Conservation (phyloP, 164 flowering plant species). For the Kalanchoe fedtschenkoi region DNA sequence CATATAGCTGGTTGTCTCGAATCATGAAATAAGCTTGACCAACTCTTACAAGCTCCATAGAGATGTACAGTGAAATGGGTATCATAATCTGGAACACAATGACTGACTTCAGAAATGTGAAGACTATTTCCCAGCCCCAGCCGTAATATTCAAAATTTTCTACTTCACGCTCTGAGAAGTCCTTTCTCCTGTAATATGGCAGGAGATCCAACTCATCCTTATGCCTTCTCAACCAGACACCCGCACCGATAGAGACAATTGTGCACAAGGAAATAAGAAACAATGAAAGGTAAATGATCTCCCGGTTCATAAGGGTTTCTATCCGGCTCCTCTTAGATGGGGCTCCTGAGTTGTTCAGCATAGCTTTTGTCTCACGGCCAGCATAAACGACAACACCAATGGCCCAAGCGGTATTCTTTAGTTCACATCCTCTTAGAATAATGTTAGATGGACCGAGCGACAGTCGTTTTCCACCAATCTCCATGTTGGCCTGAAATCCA, state of each 20-base stretch:
- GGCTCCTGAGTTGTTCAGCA: slow-evolving; percentile 95
- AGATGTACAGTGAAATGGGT: slow-evolving; percentile 93
- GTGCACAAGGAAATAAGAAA: slow-evolving; percentile 61
- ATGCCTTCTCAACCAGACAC: slow-evolving; percentile 67
- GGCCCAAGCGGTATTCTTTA: slow-evolving; percentile 85
- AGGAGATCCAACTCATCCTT: slow-evolving; percentile 44
- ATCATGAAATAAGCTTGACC: slow-evolving; percentile 99
- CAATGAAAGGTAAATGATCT: slow-evolving; percentile 63
- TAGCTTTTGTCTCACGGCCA: slow-evolving; percentile 88
- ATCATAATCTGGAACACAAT: slow-evolving; percentile 97
- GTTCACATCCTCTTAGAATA: slow-evolving; percentile 87
- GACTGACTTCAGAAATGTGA: slow-evolving; percentile 82
- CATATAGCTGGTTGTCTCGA: slow-evolving; percentile 48
- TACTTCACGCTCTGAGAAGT: slow-evolving; percentile 27
- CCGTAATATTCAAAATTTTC: slow-evolving; percentile 59
- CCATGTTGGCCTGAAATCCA: slow-evolving; percentile 90
- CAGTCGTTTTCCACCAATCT: slow-evolving; percentile 65
- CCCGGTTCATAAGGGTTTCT: slow-evolving; percentile 81
- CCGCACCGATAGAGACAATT: slow-evolving; percentile 53
- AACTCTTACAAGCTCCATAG: slow-evolving; percentile 95
- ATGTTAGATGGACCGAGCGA: slow-evolving; percentile 94
- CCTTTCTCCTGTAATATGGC: slow-evolving; percentile 57
- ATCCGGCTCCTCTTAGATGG: slow-evolving; percentile 92
- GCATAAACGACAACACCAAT: slow-evolving; percentile 83
- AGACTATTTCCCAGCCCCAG: slow-evolving; percentile 67